Evolutionary conservation across 2,329 filamentous ascomycete species (phyloP), one percentile per base, ranked within the genome.

Genomic region (Bipolaris zeicola): DNA sequence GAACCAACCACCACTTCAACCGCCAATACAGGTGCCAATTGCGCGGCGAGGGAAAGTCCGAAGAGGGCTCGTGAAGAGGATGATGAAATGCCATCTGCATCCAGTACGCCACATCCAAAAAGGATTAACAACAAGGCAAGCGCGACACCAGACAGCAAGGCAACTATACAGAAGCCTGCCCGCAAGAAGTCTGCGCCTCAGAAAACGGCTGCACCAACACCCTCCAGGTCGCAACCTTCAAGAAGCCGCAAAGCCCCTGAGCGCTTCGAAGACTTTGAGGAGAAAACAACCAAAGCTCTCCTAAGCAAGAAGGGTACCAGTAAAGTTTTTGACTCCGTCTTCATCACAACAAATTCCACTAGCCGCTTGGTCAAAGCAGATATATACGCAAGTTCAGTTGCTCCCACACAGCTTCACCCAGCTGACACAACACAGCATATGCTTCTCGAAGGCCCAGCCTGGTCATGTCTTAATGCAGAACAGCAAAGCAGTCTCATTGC

Each of bases 341-440:
- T 66, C 55, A 65, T 74, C 20, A 73, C 73, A 4, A 72, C 72
- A 28, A 67, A 73, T 47, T 61, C 71, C 6, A 65, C 61, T 14
- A 68, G 63, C 18, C 69, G 68, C 11, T 62, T 77, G 3, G 65
- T 50, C 6, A 73, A 72, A 47, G 68, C 65, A 14, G 73, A 77
- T 52, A 45, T 76, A 41, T 72, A 70, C 47, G 67, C 65, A 62
- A 44, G 60, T 57, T 34, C 1, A 16, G 6, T 8, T 3, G 14
- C 20, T 18, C 7, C 18, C 13, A 14, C 14, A n/a, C 4, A n/a
- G 6, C 26, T 3, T 5, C 26, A n/a, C 14, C 41, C 6, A 20
- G 20, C 53, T 64, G 42, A 65, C 44, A 7, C 13, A 14, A 16
- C 31, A n/a, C 28, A 67, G 62, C 71, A 74, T 53, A 60, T 75